Base-by-base conservation (phyloP, 2,329 filamentous ascomycete genomes). In the Exophiala aquamarina region DNA sequence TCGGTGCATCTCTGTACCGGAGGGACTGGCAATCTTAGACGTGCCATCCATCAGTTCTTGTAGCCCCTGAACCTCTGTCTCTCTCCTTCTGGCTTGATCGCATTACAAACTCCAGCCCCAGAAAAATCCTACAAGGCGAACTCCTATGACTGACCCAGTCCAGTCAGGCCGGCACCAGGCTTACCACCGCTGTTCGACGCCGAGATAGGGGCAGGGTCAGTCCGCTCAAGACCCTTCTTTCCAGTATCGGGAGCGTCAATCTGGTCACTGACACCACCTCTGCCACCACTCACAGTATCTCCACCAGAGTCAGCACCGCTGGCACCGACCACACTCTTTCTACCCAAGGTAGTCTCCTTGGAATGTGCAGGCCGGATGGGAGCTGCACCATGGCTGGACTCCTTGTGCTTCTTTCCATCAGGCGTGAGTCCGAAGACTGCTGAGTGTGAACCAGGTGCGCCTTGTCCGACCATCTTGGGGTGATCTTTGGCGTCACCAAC, bases 351-450 rank as follows among this genome's bases (percentile, higher is more conserved):
- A 7, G 36, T 49, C 4, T 40, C 23, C 5, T 13, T 15, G 41
- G 41, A 38, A 31, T 35, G 39, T 8, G 47, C 49, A 10, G 52
- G 41, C 23, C 23, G 21, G 7, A 35, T 31, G 21, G 45, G 19
- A 14, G 34, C 29, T 14, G 32, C 37, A 3, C 38, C 40, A 14
- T 39, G 33, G 15, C 20, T 38, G 9, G 52, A 47, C 3, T 52
- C 45, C 14, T 21, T 20, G 14, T 46, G 14, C 19, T 38, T 54
- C 26, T 51, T 43, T 21, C 51, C 51, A 32, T 54, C 44, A 15
- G 51, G 56, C 5, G 56, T 59, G n/a, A 59, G 44, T 2, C 56
- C 56, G 31, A 59, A 59, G 20, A 57, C 47, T 11, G 56, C 56
- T 6, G 49, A 54, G 47, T 59, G 56, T n/a, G 52, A 55, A 34